phyloP scores from a whole-genome alignment of 768 basidiomycete species.

The Gymnopilus junonius region DNA sequence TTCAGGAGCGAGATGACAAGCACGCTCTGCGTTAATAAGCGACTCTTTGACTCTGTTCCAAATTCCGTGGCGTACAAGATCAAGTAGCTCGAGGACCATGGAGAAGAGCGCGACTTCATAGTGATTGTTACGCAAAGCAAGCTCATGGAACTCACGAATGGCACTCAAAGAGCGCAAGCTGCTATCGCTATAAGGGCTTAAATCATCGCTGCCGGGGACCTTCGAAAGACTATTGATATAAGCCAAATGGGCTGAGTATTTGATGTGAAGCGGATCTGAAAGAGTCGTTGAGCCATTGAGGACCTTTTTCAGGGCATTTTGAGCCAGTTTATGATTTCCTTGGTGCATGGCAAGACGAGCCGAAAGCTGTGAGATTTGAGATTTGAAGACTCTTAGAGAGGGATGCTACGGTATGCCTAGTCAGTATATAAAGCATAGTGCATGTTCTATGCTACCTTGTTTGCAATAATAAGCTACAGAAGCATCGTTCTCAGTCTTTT shows the following conservation, averaged over 20 bases:
- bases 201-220: conserved; percentile 15
- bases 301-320: conserved; percentile 59
- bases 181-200: conserved; percentile 10
- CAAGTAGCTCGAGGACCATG: conserved; percentile 58
- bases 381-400: conserved; percentile 61
- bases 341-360: conserved; percentile 59
- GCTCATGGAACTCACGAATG: conserved; percentile 37
- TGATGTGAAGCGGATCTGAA: conserved; percentile 53
- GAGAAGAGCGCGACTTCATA: conserved; percentile 51
- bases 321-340: conserved; percentile 60
- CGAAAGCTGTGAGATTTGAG: conserved; percentile 63
- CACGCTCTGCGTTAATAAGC: conserved; percentile 51
- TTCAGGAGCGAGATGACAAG: conserved; percentile 45
- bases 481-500: conserved; percentile 1
- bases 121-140: conserved; percentile 36
- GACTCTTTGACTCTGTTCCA: conserved; percentile 58
- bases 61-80: conserved; percentile 55
- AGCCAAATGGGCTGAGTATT: conserved; percentile 61
- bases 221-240: conserved; percentile 46
- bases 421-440: conserved; percentile 5
- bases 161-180: conserved; percentile 33
- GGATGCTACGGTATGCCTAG: conserved; percentile 53
- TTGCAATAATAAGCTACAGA: conserved; percentile 53
- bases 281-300: conserved; percentile 46
- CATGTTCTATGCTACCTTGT: conserved; percentile 49